Conservation (phyloP, 805 yeast genomes). For the Sugiyamaella valdiviana region DNA sequence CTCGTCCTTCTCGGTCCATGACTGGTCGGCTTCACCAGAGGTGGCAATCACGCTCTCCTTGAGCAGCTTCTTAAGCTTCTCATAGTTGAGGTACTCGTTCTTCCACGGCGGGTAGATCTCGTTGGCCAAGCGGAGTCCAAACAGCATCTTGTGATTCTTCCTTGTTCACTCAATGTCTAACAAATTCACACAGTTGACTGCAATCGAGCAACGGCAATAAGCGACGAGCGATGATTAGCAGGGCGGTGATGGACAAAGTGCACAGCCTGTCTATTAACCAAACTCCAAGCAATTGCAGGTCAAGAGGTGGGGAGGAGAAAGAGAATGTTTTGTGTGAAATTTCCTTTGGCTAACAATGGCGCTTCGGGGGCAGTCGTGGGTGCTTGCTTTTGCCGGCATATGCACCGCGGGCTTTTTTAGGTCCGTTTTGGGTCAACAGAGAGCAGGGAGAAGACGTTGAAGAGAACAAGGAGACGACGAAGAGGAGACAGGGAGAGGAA, state of each 20-base stretch:
- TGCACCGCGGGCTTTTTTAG: not conserved
- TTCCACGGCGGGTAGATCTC: constrained; percentile 90
- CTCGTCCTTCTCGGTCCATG: constrained; percentile 79
- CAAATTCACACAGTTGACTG: no score
- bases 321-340: not conserved
- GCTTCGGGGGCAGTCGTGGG: not conserved
- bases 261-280: not conserved
- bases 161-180: not conserved
- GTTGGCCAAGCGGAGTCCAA: constrained; percentile 73
- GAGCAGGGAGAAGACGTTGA: not conserved
- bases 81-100: constrained; percentile 82
- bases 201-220: no score
- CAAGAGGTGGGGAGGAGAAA: not conserved
- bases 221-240: not conserved
- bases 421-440: not conserved
- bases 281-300: not conserved
- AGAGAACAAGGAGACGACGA: not conserved
- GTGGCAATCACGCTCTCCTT: constrained; percentile 42
- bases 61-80: constrained; percentile 76
- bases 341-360: not conserved
- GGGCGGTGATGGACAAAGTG: not conserved
- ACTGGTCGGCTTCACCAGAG: constrained; percentile 32
- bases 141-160: constrained; percentile 51
- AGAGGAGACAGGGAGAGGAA: not conserved
- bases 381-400: not conserved